Evolutionary conservation across 176 grass and related monocot genomes (phyloP).

Genomic region (Eleusine coracana): DNA sequence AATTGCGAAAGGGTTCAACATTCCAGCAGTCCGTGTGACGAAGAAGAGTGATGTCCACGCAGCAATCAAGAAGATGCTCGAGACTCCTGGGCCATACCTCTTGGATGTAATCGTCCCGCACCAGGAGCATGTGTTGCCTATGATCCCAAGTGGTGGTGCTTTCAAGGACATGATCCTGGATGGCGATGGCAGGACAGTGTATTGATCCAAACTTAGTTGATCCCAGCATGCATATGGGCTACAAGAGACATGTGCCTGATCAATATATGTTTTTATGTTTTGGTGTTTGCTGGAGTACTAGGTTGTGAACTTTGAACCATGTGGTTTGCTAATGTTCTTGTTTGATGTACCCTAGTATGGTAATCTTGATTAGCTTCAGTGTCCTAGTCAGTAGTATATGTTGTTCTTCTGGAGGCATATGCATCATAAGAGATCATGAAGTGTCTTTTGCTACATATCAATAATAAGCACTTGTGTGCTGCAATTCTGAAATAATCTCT

Average conservation of each 20-base stretch:
- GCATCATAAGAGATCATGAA: slow-evolving; percentile 36
- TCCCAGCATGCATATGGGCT: slow-evolving; percentile 19
- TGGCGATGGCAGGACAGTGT: slow-evolving; percentile 81
- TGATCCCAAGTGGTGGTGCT: slow-evolving; percentile 92
- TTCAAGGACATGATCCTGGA: slow-evolving; percentile 97
- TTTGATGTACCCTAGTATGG: slow-evolving; percentile 36
- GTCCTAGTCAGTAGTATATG: slow-evolving; percentile 27
- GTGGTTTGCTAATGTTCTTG: slow-evolving; percentile 15
- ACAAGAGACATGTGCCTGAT: slow-evolving; percentile 5
- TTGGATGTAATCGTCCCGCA: slow-evolving; percentile 87
- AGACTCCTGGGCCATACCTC: slow-evolving; percentile 86
- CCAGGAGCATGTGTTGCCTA: slow-evolving; percentile 95
- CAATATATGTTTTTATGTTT: slow-evolving; percentile 1
- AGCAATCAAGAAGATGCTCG: slow-evolving; percentile 86
- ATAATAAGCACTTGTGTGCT: slow-evolving; percentile 48
- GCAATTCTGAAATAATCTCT: slow-evolving; percentile 12
- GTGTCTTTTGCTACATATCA: slow-evolving; percentile 44
- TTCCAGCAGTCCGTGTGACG: slow-evolving; percentile 82
- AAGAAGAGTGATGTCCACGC: slow-evolving; percentile 71
- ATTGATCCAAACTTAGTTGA: slow-evolving; percentile 37
- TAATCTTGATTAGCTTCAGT: slow-evolving; percentile 29
- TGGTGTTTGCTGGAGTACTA: slow-evolving; percentile 24
- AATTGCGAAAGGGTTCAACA: slow-evolving; percentile 74
- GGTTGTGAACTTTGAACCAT: slow-evolving; percentile 4
- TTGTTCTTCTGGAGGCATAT: slow-evolving; percentile 29